Percentiles rank a stretch among this genome's conserved stretches.
Conservation (phyloP, 2,329 filamentous ascomycete genomes). For the Fusarium foetens region DNA sequence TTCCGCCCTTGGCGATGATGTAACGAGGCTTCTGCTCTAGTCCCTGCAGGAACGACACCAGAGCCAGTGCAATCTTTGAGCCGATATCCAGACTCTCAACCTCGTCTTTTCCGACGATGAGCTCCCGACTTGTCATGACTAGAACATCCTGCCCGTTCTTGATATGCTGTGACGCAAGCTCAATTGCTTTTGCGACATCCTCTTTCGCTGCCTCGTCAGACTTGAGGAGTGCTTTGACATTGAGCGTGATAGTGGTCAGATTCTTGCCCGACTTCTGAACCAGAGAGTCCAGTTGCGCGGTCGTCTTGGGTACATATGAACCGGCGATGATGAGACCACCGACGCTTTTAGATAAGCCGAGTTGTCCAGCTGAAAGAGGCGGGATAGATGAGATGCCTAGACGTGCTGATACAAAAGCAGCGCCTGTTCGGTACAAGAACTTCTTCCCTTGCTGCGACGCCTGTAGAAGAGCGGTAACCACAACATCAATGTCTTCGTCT, state of each 20-base stretch:
- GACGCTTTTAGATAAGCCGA: constrained; percentile 50
- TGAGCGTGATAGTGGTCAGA: constrained; percentile 58
- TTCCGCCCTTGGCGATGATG: constrained; percentile 68
- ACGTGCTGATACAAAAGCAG: constrained; percentile 57
- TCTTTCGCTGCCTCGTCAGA: constrained; percentile 47
- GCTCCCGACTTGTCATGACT: constrained; percentile 67
- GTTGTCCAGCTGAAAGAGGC: constrained; percentile 58
- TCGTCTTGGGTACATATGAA: constrained; percentile 69
- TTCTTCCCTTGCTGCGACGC: constrained; percentile 48
- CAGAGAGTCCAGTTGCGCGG: constrained; percentile 61
- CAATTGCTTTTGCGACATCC: constrained; percentile 47
- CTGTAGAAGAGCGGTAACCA: constrained; percentile 59
- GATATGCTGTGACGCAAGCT: constrained; percentile 53
- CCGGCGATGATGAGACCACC: constrained; percentile 67
- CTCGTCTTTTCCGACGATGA: constrained; percentile 59
- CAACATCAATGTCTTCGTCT: constrained; percentile 65
- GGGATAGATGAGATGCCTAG: constrained; percentile 62
- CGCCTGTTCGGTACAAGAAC: constrained; percentile 54
- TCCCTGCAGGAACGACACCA: constrained; percentile 60
- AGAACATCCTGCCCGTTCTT: constrained; percentile 61
- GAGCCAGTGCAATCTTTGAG: constrained; percentile 58
- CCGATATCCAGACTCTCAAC: constrained; percentile 65
- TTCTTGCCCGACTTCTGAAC: constrained; percentile 50
- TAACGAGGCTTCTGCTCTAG: constrained; percentile 63
- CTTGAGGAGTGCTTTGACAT: constrained; percentile 59